phyloP scores from a whole-genome alignment of 192 early-diverging fungal genomes.

The Coemansia guatemalensis region DNA sequence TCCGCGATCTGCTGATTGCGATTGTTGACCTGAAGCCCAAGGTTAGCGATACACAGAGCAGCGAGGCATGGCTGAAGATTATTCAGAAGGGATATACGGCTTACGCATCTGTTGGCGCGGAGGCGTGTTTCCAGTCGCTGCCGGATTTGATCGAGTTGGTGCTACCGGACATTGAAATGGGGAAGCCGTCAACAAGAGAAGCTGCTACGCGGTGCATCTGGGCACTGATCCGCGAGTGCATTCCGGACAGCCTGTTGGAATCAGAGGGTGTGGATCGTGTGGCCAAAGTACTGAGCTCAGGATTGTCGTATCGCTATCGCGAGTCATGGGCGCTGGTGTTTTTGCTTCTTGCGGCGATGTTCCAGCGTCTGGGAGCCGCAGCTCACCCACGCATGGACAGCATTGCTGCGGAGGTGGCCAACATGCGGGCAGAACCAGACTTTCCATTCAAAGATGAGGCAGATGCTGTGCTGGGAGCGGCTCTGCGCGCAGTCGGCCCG shows the following conservation, averaged over 20 bases:
- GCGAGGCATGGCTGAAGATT: slow-evolving; percentile 83
- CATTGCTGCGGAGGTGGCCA: slow-evolving; percentile 63
- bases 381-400: slow-evolving; percentile 61
- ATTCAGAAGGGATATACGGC: slow-evolving; percentile 70
- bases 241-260: slow-evolving; percentile 75
- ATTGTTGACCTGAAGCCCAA: slow-evolving; percentile 82
- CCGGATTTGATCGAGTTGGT: slow-evolving; percentile 60
- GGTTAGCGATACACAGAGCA: slow-evolving; percentile 74
- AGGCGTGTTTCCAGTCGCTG: slow-evolving; percentile 54
- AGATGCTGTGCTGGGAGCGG: slow-evolving; percentile 76
- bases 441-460: slow-evolving; percentile 86
- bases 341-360: slow-evolving; percentile 69
- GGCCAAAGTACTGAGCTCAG: slow-evolving; percentile 53
- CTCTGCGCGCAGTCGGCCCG: slow-evolving; percentile 79
- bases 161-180: slow-evolving; percentile 66
- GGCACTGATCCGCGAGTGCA: slow-evolving; percentile 68
- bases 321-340: slow-evolving; percentile 86
- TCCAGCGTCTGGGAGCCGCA: slow-evolving; percentile 67
- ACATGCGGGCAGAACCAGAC: slow-evolving; percentile 78
- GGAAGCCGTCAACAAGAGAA: slow-evolving; percentile 59
- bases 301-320: slow-evolving; percentile 77
- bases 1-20: slow-evolving; percentile 56
- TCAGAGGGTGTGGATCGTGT: slow-evolving; percentile 57
- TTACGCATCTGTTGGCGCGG: slow-evolving; percentile 62
- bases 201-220: slow-evolving; percentile 71